Evolutionary conservation across 1,284 basidiomycete genomes (phyloP), one percentile per base, ranked within the genome.

Genomic region (Thelephora terrestris): DNA sequence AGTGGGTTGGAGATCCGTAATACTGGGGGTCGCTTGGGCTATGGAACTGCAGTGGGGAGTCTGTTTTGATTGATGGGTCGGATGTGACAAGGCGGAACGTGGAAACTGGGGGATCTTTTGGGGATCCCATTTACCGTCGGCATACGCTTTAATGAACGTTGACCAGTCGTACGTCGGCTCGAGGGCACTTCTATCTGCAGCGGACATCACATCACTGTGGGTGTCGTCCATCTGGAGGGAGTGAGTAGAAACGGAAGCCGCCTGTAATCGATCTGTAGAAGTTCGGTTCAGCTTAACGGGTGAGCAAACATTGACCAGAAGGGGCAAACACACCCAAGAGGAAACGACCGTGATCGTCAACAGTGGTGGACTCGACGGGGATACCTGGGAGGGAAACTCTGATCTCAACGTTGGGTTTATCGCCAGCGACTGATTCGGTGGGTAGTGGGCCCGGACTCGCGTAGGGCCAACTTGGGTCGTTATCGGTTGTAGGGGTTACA

Each of bases 61-160:
- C 29, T 32, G 29, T 10, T 32, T 32, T 32, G 29, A 32, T 17
- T 53, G 48, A 25, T 53, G 53, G 24, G 52, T 56, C 18, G 61
- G 59, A 7, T 49, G 55, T 43, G 58, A 58, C 6, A 64, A 51
- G 43, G 56, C 60, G 21, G 63, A 66, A 47, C 67, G 65, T 4
- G 86, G 89, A 6, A 74, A 80, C 55, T 75, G 75, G 1, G 89
- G 89, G 0, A 79, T 84, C 47, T 74, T 74, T 54, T 82, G 78
- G 1, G 90, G 87, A 60, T 90, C 86, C 83, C 90, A 93, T 51
- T 79, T 72, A 10, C 89, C 89, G 24, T 74, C 62, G 0, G 86
- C 79, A 61, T 92, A 91, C 0, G 85, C 80, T 36, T 72, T 66
- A 50, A 87, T 76, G 62, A 91, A 91, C 0, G 79, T 78, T 17